Evolutionary conservation across 192 early-diverging fungal genomes (phyloP).

Genomic region (Coemansia sp.): DNA sequence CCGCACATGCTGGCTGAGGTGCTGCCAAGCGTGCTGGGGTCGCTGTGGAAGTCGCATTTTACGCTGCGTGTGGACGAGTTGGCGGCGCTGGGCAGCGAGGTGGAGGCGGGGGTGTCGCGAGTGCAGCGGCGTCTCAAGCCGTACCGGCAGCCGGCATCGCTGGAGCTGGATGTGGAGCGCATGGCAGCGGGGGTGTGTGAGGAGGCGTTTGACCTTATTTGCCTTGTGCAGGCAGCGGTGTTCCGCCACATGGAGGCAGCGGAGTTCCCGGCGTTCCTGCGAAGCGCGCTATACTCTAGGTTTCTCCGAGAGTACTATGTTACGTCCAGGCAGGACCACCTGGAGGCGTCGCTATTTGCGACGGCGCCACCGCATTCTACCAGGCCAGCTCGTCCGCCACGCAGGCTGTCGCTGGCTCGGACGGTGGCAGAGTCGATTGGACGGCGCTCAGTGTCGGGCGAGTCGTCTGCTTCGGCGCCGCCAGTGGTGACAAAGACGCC

Average conservation of each 20-base stretch:
- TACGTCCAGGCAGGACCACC: slow-evolving; percentile 31
- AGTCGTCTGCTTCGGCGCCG: slow-evolving; percentile 1
- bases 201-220: slow-evolving; percentile 35
- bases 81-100: slow-evolving; percentile 20
- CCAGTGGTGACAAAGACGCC: background rate
- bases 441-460: slow-evolving; percentile 13
- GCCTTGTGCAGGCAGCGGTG: slow-evolving; percentile 59
- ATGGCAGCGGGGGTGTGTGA: slow-evolving; percentile 17
- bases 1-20: background rate
- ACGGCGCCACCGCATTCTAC: no score
- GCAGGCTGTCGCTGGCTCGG: slow-evolving; percentile 17
- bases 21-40: slow-evolving; percentile 31
- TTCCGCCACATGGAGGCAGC: slow-evolving; percentile 60
- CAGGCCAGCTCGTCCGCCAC: slow-evolving; percentile 6
- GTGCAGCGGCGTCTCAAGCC: slow-evolving; percentile 47
- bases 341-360: slow-evolving; percentile 28
- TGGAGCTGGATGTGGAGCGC: slow-evolving; percentile 19
- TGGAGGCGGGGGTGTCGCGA: slow-evolving; percentile 21
- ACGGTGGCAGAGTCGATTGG: slow-evolving; percentile 12
- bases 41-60: slow-evolving; percentile 56
- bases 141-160: background rate
- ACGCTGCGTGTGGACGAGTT: slow-evolving; percentile 46
- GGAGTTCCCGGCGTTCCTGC: slow-evolving; percentile 61
- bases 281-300: slow-evolving; percentile 61
- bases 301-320: slow-evolving; percentile 59